A percentile compares a stretch with the other conserved stretches of the same genome.
Conservation (phyloP, 2,329 filamentous ascomycete genomes). For the Cladosporium sp. region DNA sequence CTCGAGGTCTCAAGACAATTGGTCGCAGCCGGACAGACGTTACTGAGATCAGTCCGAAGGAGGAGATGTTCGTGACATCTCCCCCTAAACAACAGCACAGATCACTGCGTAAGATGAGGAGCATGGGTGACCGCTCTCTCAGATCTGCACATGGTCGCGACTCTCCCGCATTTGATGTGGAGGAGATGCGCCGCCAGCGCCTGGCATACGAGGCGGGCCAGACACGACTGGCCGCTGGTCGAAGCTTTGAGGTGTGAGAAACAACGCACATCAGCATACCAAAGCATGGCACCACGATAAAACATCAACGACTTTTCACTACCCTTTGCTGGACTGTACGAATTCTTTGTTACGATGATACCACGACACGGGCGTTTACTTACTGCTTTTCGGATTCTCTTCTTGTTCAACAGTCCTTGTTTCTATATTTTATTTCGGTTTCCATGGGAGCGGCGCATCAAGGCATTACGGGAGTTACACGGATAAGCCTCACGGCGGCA, state of each 20-base stretch:
- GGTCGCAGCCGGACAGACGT: slow-evolving; percentile 51
- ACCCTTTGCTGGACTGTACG: slow-evolving; percentile 1
- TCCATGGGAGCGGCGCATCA: background rate
- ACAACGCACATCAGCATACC: background rate
- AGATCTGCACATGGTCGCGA: slow-evolving; percentile 26
- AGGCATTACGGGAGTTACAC: background rate
- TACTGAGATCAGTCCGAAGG: slow-evolving; percentile 39
- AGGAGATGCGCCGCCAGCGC: slow-evolving; percentile 46
- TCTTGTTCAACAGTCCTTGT: slow-evolving; percentile 7
- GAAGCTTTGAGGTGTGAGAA: slow-evolving; percentile 3
- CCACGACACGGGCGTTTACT: slow-evolving; percentile 10
- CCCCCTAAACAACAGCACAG: slow-evolving; percentile 18
- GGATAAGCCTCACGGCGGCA: slow-evolving; percentile 5
- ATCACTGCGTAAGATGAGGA: slow-evolving; percentile 32
- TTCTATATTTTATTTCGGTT: slow-evolving; percentile 3
- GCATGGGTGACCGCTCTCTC: slow-evolving; percentile 24
- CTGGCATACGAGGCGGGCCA: slow-evolving; percentile 43
- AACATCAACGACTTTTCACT: background rate
- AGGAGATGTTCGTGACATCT: slow-evolving; percentile 11
- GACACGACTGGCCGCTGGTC: slow-evolving; percentile 2
- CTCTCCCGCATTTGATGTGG: slow-evolving; percentile 44
- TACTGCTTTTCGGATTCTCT: background rate
- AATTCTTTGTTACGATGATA: slow-evolving; percentile 12
- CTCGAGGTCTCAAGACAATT: slow-evolving; percentile 56
- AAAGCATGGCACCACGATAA: background rate